A percentile compares a stretch with the other conserved stretches of the same genome.
These are phyloP conservation scores for Austroboletus eburneus DNA, from an alignment of 768 basidiomycete genomes.

Conservation along the genomic window DNA sequence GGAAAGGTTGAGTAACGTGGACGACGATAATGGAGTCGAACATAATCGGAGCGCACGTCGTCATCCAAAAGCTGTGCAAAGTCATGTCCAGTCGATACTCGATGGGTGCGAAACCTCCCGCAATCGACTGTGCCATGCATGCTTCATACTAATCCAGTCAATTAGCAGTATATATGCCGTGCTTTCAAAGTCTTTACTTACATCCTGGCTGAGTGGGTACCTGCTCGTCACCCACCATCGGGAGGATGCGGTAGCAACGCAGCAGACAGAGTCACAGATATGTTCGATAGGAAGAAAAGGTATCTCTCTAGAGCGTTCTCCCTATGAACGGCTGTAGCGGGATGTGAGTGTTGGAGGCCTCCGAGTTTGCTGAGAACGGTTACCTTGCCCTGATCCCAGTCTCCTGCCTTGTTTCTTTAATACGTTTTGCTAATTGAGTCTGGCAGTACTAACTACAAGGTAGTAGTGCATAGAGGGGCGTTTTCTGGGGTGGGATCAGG, in stretches of 20 bases:
- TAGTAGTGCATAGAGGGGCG: not conserved
- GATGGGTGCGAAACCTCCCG: constrained; percentile 2
- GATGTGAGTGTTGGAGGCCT: constrained; percentile 8
- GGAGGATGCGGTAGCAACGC: constrained; percentile 12
- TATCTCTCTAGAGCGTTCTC: not conserved
- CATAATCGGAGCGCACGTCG: constrained; percentile 1
- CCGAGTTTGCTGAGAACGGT: constrained; percentile 8
- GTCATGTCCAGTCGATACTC: constrained; percentile 7
- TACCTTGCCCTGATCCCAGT: constrained; percentile 27
- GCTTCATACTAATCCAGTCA: not conserved
- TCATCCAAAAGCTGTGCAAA: constrained; percentile 24
- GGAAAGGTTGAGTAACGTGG: not conserved
- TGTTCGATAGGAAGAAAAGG: not conserved
- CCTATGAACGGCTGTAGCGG: not conserved
- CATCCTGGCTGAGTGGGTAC: not conserved
- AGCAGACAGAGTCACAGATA: not conserved
- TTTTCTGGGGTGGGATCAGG: constrained; percentile 12
- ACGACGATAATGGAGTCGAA: not conserved
- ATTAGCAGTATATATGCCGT: constrained; percentile 15
- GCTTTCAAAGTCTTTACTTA: constrained; percentile 7
- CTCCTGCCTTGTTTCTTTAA: not conserved
- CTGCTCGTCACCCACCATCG: constrained; percentile 21
- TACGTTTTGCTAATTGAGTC: not conserved
- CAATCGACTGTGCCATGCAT: not conserved
- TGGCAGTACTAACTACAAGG: not conserved